Base-by-base conservation (phyloP, 441 rosid genomes). In the Gossypium davidsonii region DNA sequence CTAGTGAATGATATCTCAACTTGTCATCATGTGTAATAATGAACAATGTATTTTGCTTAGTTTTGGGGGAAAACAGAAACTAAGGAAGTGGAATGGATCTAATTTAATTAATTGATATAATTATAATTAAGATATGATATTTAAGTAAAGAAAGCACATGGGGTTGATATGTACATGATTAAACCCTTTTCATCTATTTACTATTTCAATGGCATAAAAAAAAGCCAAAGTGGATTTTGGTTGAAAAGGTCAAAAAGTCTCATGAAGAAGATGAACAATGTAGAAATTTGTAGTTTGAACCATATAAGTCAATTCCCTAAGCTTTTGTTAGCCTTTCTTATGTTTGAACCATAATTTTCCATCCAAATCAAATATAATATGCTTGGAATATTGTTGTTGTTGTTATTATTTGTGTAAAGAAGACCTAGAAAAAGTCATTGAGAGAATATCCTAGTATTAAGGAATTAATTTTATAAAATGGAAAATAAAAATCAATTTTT, bases 1-100 rank as follows among this genome's bases (percentile, higher is more conserved):
- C 28, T 18, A 10, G 11, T 20, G 51, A 28, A 65, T 65, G 70
- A 65, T 21, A 46, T 15, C 11, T 20, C 11, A 21, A 1, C 28
- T 21, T 12, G 37, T 44, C 8, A 26, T 7, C 55, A 65, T 48
- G 6, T 28, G 60, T 51, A 49, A 49, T 67, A 51, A 49, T 60
- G 46, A 44, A 71, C 25, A 58, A 25, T 11, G 26, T 42, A 48
- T 26, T 46, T 72, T 72, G 67, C 74, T 59, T 60, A 25, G 5
- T 72, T 34, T 56, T n/a, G 49, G 67, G 67, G 59, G 52, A 11
- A 70, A 31, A 21, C 64, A n/a, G 6, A 11, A 58, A 57, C 21
- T 4, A 11, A 46, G 3, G 39, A 66, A 21, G 55, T 6, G 42
- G 18, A 18, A 42, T 3, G 6, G 15, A 10, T 10, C 21, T 56